A percentile compares a stretch with the other conserved stretches of the same genome.
Evolutionary conservation across 2,329 filamentous ascomycete genomes (phyloP).

Genomic region (Arthrocladium fulminans): DNA sequence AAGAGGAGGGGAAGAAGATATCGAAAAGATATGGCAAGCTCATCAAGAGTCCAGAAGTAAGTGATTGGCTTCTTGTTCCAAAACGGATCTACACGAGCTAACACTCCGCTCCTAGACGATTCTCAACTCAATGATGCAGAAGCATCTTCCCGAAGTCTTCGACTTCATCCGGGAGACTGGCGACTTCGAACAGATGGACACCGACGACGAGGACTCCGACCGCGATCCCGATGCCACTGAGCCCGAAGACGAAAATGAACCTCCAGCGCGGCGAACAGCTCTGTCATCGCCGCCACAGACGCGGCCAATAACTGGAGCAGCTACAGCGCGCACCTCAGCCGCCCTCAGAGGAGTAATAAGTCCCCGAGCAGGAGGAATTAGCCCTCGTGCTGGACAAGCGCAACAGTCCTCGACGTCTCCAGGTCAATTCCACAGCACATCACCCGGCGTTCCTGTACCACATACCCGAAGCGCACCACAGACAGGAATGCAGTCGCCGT

Average conservation of each 20-base stretch:
- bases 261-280: not conserved
- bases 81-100: too few species aligned
- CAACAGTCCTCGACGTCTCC: not conserved
- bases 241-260: slow-evolving; percentile 1
- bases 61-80: too few species aligned
- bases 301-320: not conserved
- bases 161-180: slow-evolving; percentile 9
- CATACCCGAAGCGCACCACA: not conserved
- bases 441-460: not conserved
- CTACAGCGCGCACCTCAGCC: slow-evolving; percentile 1
- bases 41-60: slow-evolving; percentile 30
- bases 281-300: slow-evolving; percentile 4
- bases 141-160: slow-evolving; percentile 9
- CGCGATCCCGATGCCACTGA: slow-evolving; percentile 4
- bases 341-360: slow-evolving; percentile 4
- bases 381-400: not conserved
- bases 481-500: not conserved
- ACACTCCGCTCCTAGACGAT: not conserved
- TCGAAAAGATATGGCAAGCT: slow-evolving; percentile 51
- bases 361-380: not conserved
- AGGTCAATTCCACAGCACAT: not conserved
- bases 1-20: slow-evolving; percentile 49
- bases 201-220: not conserved
- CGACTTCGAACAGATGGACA: not conserved
- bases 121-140: slow-evolving; percentile 9